Evolutionary conservation across 1,139 yeast genomes (phyloP).

Genomic region (Nakaseomyces kungkrabaensis): DNA sequence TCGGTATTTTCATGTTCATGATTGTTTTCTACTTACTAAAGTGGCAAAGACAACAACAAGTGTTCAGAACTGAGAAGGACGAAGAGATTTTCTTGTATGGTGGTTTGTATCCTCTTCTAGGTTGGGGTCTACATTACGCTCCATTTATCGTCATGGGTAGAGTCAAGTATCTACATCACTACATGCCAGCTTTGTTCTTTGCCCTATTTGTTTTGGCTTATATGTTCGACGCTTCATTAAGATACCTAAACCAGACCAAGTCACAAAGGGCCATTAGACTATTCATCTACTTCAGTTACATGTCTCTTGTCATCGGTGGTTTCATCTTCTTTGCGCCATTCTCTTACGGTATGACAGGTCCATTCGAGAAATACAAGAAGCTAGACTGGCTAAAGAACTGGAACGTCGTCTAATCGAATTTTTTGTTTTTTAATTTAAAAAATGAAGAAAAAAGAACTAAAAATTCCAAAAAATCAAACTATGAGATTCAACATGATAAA

Average conservation of each 20-base stretch:
- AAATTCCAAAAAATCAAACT: not conserved
- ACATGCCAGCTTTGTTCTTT: constrained; percentile 91
- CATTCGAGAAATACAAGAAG: constrained; percentile 54
- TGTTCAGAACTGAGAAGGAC: constrained; percentile 38
- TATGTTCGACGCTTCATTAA: constrained; percentile 55
- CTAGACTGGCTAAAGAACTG: constrained; percentile 71
- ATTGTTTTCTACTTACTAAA: constrained; percentile 55
- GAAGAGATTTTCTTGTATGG: constrained; percentile 53
- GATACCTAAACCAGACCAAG: constrained; percentile 30
- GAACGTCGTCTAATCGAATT: constrained; percentile 36
- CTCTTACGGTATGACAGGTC: constrained; percentile 87
- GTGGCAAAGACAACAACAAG: constrained; percentile 88
- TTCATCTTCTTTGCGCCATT: constrained; percentile 70
- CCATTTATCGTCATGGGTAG: constrained; percentile 95
- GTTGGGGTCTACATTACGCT: constrained; percentile 87
- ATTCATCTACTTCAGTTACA: constrained; percentile 36
- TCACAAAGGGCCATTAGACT: constrained; percentile 26
- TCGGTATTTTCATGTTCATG: constrained; percentile 49
- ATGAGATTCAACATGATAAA: too few species aligned
- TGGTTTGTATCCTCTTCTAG: constrained; percentile 82
- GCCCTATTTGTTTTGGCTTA: constrained; percentile 79
- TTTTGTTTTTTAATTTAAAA: too few species aligned
- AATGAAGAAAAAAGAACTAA: too few species aligned
- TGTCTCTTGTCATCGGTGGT: constrained; percentile 49
- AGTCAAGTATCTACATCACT: constrained; percentile 95